Evolutionary conservation across 2,329 filamentous ascomycete species (phyloP), one percentile per base, ranked within the genome.

Genomic region (Emericellopsis atlantica): DNA sequence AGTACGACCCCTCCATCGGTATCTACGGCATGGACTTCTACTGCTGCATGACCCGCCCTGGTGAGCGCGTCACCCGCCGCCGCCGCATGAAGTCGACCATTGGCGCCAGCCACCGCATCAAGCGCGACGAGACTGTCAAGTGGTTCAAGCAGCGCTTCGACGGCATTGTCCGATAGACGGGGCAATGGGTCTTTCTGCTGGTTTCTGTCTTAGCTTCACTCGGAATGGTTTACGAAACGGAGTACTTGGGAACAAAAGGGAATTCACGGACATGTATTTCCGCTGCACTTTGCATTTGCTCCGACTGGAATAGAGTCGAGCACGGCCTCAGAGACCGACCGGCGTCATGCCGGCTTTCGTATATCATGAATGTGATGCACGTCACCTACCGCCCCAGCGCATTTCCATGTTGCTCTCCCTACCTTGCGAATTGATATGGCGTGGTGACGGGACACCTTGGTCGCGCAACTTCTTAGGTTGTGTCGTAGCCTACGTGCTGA

Each of bases 11-110:
- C 52, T 84, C 79, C 51, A 95, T 95, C 58, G 89, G 89, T 81
- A 95, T 95, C 69, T 95, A 95, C 79, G 89, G 92, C 68, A 98
- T 98, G 92, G 92, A 98, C 76, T 98, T 98, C 76, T 98, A 95
- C 84, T 89, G 83, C 85, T 96, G 90, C 87, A 98, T 98, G 92
- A 95, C 88, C 76, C 89, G 92, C 62, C 92, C 90, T 60, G 92
- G 92, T 74, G 89, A 95, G 80, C 89, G 92, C 67, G 87, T 98
- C 65, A 84, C 86, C 67, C 90, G 88, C 76, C 88, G 92, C 64
- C 84, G 90, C 67, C 87, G 90, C 62, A 80, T 74, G 73, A 84
- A 93, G 80, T 75, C 79, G 74, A 77, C 70, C 60, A 82, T 98
- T 64, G 92, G 92, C 63, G 65, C 84, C 62, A 76, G 70, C 69